Percentiles rank a stretch among this genome's conserved stretches.
Evolutionary conservation across 768 basidiomycete species (phyloP).

Genomic region (Auriscalpium vulgare): DNA sequence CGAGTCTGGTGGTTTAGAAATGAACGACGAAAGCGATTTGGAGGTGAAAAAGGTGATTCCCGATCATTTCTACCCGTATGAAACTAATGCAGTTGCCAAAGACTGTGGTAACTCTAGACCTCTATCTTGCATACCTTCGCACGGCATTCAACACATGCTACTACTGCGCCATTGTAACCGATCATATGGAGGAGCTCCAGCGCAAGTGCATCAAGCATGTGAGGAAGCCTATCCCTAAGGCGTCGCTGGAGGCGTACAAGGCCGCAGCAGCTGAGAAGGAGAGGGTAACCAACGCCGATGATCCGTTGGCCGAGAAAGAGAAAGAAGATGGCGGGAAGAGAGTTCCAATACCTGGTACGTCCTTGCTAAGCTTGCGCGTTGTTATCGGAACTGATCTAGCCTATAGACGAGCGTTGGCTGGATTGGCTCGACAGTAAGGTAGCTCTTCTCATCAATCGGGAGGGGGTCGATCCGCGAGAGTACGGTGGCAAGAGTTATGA

Average conservation of each 20-base stretch:
- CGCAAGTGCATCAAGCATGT: conserved; percentile 91
- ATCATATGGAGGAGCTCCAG: conserved; percentile 92
- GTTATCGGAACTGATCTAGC: neutral
- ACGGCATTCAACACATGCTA: conserved; percentile 93
- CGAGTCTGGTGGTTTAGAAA: conserved; percentile 52
- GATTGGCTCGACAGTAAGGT: conserved; percentile 86
- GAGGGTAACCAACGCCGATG: conserved; percentile 42
- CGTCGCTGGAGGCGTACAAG: conserved; percentile 52
- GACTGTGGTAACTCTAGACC: conserved; percentile 79
- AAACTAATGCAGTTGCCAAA: conserved; percentile 23
- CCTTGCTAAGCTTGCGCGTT: neutral
- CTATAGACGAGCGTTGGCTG: conserved; percentile 77
- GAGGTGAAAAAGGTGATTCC: conserved; percentile 62
- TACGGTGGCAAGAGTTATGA: conserved; percentile 88
- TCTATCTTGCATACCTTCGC: conserved; percentile 90
- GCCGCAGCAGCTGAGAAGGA: conserved; percentile 36
- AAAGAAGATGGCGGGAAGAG: conserved; percentile 31
- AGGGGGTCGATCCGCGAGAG: conserved; percentile 75
- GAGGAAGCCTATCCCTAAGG: conserved; percentile 64
- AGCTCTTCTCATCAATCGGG: conserved; percentile 68
- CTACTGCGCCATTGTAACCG: conserved; percentile 90
- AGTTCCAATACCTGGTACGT: conserved; percentile 21
- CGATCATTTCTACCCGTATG: conserved; percentile 6
- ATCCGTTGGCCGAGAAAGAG: conserved; percentile 27
- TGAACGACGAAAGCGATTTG: conserved; percentile 55